Base-by-base conservation (phyloP, 140 eudicot genomes). In the Senecio squalidus region DNA sequence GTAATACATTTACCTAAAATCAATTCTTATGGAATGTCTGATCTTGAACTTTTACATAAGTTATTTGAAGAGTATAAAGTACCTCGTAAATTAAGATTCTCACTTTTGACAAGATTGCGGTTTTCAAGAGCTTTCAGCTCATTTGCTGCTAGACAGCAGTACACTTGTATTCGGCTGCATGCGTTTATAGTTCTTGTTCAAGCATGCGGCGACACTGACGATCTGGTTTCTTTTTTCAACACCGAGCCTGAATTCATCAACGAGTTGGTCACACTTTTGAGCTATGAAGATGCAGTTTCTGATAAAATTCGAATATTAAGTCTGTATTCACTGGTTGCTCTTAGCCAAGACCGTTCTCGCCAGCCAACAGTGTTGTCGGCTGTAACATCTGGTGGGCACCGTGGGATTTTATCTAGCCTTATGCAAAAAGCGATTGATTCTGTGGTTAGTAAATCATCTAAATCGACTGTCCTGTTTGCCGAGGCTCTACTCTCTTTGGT, bases 371-470 rank as follows among this genome's bases (percentile, higher is more conserved):
- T 93, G 60, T 54, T 88, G 69, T 56, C 95, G 9, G 95, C 99
- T 73, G 99, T 93, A 52, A 88, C 99, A 56, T 93, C 96, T 57
- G 99, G 99, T 39, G 99, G 99, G 61, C 99, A 93, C 58, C 99
- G 93, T 66, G 96, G 96, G 55, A 93, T 93, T 47, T 68, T 93
- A 39, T 93, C 96, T 3, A 88, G 96, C 77, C 96, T 93, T 58
- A 82, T 93, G 99, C 99, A 93, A 70, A 93, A 88, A 75, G 95
- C 96, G 34, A 84, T 88, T 55, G 96, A 82, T 65, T 49, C 87
- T 15, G 93, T 89, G 67, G 79, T 82, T 64, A 82, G 71, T 52
- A 78, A 74, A 73, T 82, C 90, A 2, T 79, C 93, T 28, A 93
- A 88, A 63, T 84, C 85, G 88, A 84, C 94, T 55, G 89, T 88